Base-by-base conservation (phyloP, 306 rosid species). In the Fagus sylvatica region DNA sequence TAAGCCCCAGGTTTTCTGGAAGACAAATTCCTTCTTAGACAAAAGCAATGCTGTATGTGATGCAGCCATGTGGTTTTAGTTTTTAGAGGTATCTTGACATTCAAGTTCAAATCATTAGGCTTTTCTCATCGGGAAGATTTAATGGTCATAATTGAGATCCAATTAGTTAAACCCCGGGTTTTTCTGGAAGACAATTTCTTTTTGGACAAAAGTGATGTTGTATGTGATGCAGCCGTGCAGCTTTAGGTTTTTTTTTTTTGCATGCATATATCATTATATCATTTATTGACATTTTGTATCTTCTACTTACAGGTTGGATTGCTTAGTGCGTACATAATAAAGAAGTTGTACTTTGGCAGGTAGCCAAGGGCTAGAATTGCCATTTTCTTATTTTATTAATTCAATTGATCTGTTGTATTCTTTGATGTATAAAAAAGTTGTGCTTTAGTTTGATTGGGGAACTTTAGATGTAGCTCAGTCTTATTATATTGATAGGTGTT, bases 331-430 rank as follows among this genome's bases (percentile, higher is more conserved):
- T 83, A 72, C 57, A 51, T 82, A 68, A 86, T 86, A 37, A 86
- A 83, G 84, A 88, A 88, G 83, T 73, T 90, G 67, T 84, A 72
- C 80, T 69, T 79, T 56, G 87, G 84, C 80, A 86, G 87, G 91
- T 89, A 89, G 19, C n/a, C 6, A 9, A 17, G 19, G 16, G 54
- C 74, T 36, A 32, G 49, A 56, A 5, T 37, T 69, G 64, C 30
- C 22, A 76, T 49, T 53, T 57, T 6, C 67, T 53, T 15, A 7
- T 5, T 6, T 5, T 51, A 22, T 56, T 56, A 43, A 64, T 49
- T 56, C 37, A 53, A 6, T n/a, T 60, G 43, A 42, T 39, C 71
- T 65, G 48, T 62, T 37, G 33, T 39, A 37, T 65, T 65, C 46
- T 65, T 39, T 37, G 33, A 39, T 37, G 49, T 33, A 34, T 2